Evolutionary conservation across 2,329 filamentous ascomycete genomes (phyloP).

Genomic region (Pochonia chlamydosporia): DNA sequence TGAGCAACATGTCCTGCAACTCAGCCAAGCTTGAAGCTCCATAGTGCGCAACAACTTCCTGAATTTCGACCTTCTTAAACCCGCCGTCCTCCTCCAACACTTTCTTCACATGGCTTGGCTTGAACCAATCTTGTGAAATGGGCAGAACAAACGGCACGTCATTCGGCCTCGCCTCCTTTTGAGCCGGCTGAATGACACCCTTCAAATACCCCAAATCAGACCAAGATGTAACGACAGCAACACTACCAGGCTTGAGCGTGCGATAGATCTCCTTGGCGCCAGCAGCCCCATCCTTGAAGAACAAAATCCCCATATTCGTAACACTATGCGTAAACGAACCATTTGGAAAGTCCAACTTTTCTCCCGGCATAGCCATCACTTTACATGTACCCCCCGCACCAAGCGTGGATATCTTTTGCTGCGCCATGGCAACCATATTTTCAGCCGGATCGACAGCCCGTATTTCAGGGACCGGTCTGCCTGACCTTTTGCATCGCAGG

Average conservation of each 20-base stretch:
- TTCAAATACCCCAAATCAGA: constrained; percentile 12
- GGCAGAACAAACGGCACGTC: constrained; percentile 11
- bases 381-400: neutral
- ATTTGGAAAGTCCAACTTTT: constrained; percentile 20
- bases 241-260: constrained; percentile 29
- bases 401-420: constrained; percentile 3
- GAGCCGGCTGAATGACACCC: constrained; percentile 9
- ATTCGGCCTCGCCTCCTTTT: constrained; percentile 10
- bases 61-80: neutral
- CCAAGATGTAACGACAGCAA: constrained; percentile 28
- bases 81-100: neutral
- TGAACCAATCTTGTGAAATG: constrained; percentile 2
- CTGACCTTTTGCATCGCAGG: neutral
- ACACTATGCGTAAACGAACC: constrained; percentile 29
- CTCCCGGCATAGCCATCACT: constrained; percentile 14
- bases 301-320: constrained; percentile 33
- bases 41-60: neutral
- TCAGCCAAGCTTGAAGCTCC: neutral
- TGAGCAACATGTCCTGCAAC: neutral
- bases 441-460: neutral
- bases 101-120: neutral
- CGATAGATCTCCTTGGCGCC: constrained; percentile 30
- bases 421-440: neutral
- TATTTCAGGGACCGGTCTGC: neutral
- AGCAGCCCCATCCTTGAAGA: constrained; percentile 22